Evolutionary conservation across 768 basidiomycete genomes (phyloP).

Genomic region (Kwoniella mangroviensis): DNA sequence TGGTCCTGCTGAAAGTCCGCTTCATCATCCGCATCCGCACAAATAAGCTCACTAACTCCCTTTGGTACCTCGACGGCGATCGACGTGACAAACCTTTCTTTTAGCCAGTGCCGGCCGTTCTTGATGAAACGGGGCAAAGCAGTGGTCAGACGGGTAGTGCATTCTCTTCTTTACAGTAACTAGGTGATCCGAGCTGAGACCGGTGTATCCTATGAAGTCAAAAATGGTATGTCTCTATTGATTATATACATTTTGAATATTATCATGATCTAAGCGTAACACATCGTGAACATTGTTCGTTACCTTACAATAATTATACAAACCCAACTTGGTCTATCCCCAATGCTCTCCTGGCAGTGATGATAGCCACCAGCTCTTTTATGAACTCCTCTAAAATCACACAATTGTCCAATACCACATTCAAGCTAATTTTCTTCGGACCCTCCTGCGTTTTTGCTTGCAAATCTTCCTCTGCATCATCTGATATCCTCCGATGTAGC

Average conservation of each 20-base stretch:
- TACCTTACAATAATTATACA: not conserved
- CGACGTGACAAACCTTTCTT: not conserved
- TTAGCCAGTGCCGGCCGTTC: not conserved
- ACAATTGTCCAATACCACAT: conserved; percentile 86
- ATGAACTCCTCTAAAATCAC: conserved; percentile 93
- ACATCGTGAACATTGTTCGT: not conserved
- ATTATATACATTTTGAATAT: not conserved
- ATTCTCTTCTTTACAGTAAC: no score
- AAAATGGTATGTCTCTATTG: not conserved
- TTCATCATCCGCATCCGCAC: not conserved
- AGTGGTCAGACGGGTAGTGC: not conserved
- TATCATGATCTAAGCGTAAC: not conserved
- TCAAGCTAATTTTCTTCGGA: conserved; percentile 69
- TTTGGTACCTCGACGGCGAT: not conserved
- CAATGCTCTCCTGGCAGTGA: conserved; percentile 41
- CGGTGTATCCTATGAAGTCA: not conserved
- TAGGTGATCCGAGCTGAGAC: not conserved
- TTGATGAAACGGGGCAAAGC: not conserved
- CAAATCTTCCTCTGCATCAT: conserved; percentile 50
- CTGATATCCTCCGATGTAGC: not conserved
- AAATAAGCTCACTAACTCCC: not conserved
- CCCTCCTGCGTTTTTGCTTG: conserved; percentile 20
- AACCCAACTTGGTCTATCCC: conserved; percentile 48
- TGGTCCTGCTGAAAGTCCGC: not conserved
- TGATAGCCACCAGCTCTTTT: conserved; percentile 67